phyloP scores from a whole-genome alignment of 2,329 filamentous ascomycete species.

The Clonostachys sp. region DNA sequence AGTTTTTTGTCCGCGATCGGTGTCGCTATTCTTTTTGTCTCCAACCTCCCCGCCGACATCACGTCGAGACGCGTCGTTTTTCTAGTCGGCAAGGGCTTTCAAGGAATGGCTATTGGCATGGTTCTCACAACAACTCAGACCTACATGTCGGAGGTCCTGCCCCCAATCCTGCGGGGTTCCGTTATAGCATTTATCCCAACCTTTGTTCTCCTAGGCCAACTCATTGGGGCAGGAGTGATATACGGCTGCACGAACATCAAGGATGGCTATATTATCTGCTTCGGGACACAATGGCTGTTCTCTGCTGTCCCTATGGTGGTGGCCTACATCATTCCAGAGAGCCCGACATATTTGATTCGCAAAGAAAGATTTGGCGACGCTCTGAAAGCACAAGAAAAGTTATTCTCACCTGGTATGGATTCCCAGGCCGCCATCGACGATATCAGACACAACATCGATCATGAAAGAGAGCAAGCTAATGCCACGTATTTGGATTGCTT shows the following conservation, averaged over 20 bases:
- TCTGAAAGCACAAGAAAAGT: constrained; percentile 38
- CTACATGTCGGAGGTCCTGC: constrained; percentile 45
- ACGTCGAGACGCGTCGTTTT: constrained; percentile 27
- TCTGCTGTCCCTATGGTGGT: constrained; percentile 33
- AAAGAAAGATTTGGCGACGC: constrained; percentile 30
- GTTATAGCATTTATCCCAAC: constrained; percentile 42
- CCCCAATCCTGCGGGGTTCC: constrained; percentile 36
- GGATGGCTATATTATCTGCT: constrained; percentile 30
- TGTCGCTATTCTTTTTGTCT: constrained; percentile 18
- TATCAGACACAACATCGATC: constrained; percentile 42
- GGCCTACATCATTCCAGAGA: constrained; percentile 42
- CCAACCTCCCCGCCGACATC: constrained; percentile 3
- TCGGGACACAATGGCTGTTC: constrained; percentile 38
- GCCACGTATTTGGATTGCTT: constrained; percentile 37
- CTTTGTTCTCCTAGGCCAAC: constrained; percentile 41
- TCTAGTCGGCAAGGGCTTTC: constrained; percentile 37
- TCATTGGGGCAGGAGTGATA: constrained; percentile 37
- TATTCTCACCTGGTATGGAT: constrained; percentile 16
- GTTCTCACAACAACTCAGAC: constrained; percentile 36
- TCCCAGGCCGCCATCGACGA: constrained; percentile 24
- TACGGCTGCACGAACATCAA: constrained; percentile 16
- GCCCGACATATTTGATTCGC: constrained; percentile 41
- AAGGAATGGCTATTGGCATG: constrained; percentile 38
- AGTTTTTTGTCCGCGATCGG: constrained; percentile 13
- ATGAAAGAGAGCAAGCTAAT: constrained; percentile 15